Evolutionary conservation across 306 rosid genomes (phyloP), one percentile per base, ranked within the genome.

Genomic region (Urtica urens): DNA sequence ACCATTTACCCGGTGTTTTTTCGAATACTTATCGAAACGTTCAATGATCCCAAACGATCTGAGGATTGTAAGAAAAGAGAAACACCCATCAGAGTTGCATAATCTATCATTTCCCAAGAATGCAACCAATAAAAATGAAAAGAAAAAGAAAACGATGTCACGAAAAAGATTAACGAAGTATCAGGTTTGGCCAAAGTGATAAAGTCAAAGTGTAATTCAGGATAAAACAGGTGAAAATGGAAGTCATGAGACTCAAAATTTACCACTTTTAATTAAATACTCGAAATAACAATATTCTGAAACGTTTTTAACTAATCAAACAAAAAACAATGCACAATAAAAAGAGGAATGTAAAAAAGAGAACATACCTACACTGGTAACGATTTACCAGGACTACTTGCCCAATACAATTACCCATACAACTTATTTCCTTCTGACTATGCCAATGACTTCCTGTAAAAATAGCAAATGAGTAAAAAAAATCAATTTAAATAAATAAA

Each of bases 21-120:
- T 64, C 49, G 95, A 73, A 74, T 63, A 59, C 64, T 38, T 57
- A 64, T 81, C 88, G 45, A 78, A 88, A 59, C 75, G 71, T 62
- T 68, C 76, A 58, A 88, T 70, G 42, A 78, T 46, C 53, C 95
- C 97, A 51, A 78, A 88, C 46, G 72, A 60, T 73, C 95, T 84
- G 78, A 12, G 64, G 39, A 62, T 70, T 34, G 49, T 23, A 42
- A 29, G 18, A 49, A 49, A 64, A 34, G 63, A 10, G 9, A 43
- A 27, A 41, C 25, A 49, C 30, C 15, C 14, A 68, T 44, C 7
- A 43, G 2, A n/a, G 21, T 11, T 18, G 6, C 2, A 23, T 13
- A 17, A 38, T 1, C 16, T 28, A 25, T 19, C 3, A 25, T 14
- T 45, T 23, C 24, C 23, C 24, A 17, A 38, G 21, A 9, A 19